Evolutionary conservation across 2,329 filamentous ascomycete species (phyloP).

Genomic region (Pseudopithomyces maydicus): DNA sequence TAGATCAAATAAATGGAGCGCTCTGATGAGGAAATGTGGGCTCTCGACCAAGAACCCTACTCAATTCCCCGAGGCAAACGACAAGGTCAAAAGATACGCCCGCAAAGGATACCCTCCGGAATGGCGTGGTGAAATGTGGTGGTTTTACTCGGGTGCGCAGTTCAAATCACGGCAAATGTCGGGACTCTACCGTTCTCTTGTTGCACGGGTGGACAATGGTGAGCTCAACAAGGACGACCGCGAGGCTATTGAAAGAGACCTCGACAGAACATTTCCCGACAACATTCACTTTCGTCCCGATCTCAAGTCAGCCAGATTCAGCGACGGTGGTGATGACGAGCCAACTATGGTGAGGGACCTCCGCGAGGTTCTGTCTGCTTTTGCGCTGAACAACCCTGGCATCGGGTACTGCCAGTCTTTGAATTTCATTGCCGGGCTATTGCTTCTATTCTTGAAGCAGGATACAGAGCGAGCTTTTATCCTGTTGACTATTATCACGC

Average conservation of each 20-base stretch:
- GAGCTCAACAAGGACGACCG: conserved; percentile 72
- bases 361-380: conserved; percentile 84
- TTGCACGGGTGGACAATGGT: conserved; percentile 68
- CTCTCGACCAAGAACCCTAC: conserved; percentile 73
- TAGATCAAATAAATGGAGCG: conserved; percentile 80
- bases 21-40: conserved; percentile 75
- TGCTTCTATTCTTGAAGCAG: conserved; percentile 80
- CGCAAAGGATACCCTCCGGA: conserved; percentile 93
- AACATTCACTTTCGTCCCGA: conserved; percentile 85
- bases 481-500: conserved; percentile 90
- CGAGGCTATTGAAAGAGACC: conserved; percentile 90
- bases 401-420: conserved; percentile 96
- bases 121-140: conserved; percentile 95
- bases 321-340: conserved; percentile 56
- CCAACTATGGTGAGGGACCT: conserved; percentile 80
- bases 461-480: conserved; percentile 92
- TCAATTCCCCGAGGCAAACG: conserved; percentile 77
- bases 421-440: conserved; percentile 89
- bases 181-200: conserved; percentile 75
- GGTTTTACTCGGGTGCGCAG: conserved; percentile 90
- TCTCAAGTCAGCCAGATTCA: conserved; percentile 25
- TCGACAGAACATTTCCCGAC: conserved; percentile 93
- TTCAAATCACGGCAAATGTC: conserved; percentile 68
- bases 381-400: conserved; percentile 85
- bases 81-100: conserved; percentile 87